These are phyloP conservation scores for Boletellus ananiceps DNA, from an alignment of 768 basidiomycete species.

Conservation along the genomic window DNA sequence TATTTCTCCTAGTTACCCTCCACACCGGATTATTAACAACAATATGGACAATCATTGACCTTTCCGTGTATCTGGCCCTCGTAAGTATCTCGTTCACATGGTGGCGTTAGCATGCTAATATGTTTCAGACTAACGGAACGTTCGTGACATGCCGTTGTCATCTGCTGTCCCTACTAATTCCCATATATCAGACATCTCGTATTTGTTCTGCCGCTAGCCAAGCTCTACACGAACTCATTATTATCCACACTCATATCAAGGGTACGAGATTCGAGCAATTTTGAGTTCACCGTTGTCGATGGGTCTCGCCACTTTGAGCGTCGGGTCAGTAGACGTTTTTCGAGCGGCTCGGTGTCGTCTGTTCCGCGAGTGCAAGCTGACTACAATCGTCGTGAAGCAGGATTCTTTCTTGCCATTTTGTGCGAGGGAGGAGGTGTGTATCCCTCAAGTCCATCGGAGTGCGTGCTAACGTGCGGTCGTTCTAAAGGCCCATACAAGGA, in stretches of 20 bases:
- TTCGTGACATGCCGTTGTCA: conserved; percentile 1
- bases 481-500: conserved; percentile 11
- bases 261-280: conserved; percentile 12
- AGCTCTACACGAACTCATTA: conserved; percentile 35
- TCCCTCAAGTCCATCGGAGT: not conserved
- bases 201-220: conserved; percentile 32
- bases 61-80: conserved; percentile 26
- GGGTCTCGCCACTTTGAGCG: conserved; percentile 15
- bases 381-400: conserved; percentile 4
- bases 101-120: conserved; percentile 1
- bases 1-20: conserved; percentile 30
- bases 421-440: conserved; percentile 12
- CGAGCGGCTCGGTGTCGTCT: not conserved
- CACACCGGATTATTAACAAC: conserved; percentile 39
- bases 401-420: conserved; percentile 8
- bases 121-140: conserved; percentile 19
- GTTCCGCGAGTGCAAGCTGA: conserved; percentile 5
- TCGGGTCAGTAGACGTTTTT: conserved; percentile 14
- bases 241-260: conserved; percentile 33
- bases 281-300: conserved; percentile 24
- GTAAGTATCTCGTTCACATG: conserved; percentile 6
- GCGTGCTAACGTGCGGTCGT: not conserved
- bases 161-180: not conserved
- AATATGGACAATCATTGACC: conserved; percentile 32
- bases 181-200: conserved; percentile 20